phyloP scores from a whole-genome alignment of 768 basidiomycete species.

The Boletales sp. region DNA sequence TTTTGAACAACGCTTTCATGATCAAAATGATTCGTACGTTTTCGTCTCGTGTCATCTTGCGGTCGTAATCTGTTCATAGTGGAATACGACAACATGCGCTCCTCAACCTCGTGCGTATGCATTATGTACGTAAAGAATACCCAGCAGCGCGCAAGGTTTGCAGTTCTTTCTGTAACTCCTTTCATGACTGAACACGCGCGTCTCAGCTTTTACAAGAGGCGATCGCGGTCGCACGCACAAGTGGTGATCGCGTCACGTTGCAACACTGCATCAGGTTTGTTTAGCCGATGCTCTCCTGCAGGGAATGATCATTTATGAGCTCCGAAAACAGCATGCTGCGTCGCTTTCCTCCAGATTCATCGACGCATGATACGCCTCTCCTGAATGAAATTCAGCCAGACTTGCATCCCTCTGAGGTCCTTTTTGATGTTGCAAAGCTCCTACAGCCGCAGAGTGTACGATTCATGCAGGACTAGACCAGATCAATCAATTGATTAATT shows the following conservation, averaged over 20 bases:
- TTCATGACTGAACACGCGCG: conserved; percentile 1
- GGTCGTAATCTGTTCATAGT: conserved; percentile 33
- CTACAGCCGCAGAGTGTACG: conserved; percentile 60
- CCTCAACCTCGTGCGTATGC: conserved; percentile 73
- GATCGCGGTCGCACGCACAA: conserved; percentile 70
- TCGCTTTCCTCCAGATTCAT: conserved; percentile 53
- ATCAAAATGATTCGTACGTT: conserved; percentile 74
- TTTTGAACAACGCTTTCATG: conserved; percentile 85
- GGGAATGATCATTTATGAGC: conserved; percentile 11
- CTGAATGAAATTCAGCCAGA: conserved; percentile 75
- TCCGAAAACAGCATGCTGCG: conserved; percentile 54
- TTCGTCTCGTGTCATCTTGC: background rate
- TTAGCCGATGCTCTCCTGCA: conserved; percentile 1
- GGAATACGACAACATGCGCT: conserved; percentile 79
- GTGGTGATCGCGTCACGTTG: conserved; percentile 65
- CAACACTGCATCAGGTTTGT: conserved; percentile 77
- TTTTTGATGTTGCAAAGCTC: conserved; percentile 77
- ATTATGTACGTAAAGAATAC: conserved; percentile 67
- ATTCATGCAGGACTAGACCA: background rate
- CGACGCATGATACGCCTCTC: conserved; percentile 40
- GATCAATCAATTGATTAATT: conserved; percentile 8
- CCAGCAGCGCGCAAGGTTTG: conserved; percentile 65
- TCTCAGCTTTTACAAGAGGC: conserved; percentile 70
- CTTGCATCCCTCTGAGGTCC: conserved; percentile 70
- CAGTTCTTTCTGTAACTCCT: background rate